A percentile compares a stretch with the other conserved stretches of the same genome.
Evolutionary conservation across 805 yeast species (phyloP).

Genomic region (Ogataea angusta): DNA sequence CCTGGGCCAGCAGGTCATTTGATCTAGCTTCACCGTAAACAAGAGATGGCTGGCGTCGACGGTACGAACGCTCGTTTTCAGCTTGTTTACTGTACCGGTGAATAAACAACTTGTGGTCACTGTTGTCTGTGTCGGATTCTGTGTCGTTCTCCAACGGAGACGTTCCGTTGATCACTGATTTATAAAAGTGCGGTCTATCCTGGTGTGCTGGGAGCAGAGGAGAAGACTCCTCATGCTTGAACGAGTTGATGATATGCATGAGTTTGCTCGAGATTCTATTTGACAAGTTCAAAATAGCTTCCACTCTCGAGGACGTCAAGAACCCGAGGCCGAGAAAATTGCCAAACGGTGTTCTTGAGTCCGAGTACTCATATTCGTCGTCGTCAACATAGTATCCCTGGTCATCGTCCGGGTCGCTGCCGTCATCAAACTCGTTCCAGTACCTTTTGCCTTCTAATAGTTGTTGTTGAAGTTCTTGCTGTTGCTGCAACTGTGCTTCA

Average conservation of each 20-base stretch:
- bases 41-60: constrained; percentile 11
- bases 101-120: constrained; percentile 7
- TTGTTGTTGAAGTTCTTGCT: constrained; percentile 9
- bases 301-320: constrained; percentile 22
- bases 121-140: constrained; percentile 20
- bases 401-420: constrained; percentile 46
- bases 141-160: constrained; percentile 2
- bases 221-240: constrained; percentile 2
- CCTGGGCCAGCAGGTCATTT: constrained; percentile 19
- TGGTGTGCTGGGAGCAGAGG: constrained; percentile 1
- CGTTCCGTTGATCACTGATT: constrained; percentile 9
- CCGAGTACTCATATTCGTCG: constrained; percentile 29
- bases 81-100: background rate
- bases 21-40: constrained; percentile 12
- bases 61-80: background rate
- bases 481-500: constrained; percentile 16
- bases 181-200: constrained; percentile 10
- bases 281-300: constrained; percentile 24
- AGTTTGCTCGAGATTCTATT: constrained; percentile 17
- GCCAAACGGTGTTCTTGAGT: constrained; percentile 18
- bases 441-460: constrained; percentile 35
- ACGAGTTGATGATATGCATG: background rate
- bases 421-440: constrained; percentile 69
- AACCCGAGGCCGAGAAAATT: constrained; percentile 17
- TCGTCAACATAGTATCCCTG: constrained; percentile 38